Percentiles rank a stretch among this genome's conserved stretches.
Evolutionary conservation across 257 asterid genomes (phyloP).

Genomic region (Avicennia marina): DNA sequence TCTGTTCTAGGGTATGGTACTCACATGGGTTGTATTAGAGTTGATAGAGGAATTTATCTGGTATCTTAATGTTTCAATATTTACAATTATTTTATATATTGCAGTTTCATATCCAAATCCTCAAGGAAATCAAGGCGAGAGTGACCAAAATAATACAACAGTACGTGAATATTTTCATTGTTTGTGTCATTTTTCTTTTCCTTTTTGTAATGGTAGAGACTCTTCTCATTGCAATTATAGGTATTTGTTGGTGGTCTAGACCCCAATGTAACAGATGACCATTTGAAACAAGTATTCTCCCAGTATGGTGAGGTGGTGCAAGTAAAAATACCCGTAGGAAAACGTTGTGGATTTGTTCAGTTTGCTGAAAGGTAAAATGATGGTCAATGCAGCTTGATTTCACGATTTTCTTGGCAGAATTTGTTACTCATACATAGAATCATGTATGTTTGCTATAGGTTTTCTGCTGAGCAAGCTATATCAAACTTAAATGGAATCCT

Average conservation of each 20-base stretch:
- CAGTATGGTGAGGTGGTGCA: conserved; percentile 73
- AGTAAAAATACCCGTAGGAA: conserved; percentile 82
- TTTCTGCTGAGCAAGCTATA: conserved; percentile 76
- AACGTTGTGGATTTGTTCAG: conserved; percentile 95
- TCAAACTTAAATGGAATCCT: conserved; percentile 56
- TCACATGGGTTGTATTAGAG: background rate
- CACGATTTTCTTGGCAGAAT: background rate
- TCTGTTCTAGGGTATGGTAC: background rate
- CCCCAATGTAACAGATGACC: conserved; percentile 74
- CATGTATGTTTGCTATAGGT: conserved; percentile 29
- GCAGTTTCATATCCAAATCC: conserved; percentile 67
- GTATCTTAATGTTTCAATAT: conserved; percentile 12
- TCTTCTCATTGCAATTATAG: conserved; percentile 33
- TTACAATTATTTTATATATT: conserved; percentile 29
- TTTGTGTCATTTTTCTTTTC: background rate
- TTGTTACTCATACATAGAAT: background rate
- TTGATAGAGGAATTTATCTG: background rate
- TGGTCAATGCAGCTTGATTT: background rate
- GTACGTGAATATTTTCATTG: conserved; percentile 44
- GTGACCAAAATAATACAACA: conserved; percentile 88
- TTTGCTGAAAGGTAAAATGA: conserved; percentile 59
- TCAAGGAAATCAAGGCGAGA: conserved; percentile 76
- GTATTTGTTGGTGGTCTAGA: conserved; percentile 87
- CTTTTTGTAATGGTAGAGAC: conserved; percentile 10
- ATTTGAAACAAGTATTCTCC: conserved; percentile 74